Evolutionary conservation across 495 filamentous ascomycete species (phyloP).

Genomic region (Penicillium soppii): DNA sequence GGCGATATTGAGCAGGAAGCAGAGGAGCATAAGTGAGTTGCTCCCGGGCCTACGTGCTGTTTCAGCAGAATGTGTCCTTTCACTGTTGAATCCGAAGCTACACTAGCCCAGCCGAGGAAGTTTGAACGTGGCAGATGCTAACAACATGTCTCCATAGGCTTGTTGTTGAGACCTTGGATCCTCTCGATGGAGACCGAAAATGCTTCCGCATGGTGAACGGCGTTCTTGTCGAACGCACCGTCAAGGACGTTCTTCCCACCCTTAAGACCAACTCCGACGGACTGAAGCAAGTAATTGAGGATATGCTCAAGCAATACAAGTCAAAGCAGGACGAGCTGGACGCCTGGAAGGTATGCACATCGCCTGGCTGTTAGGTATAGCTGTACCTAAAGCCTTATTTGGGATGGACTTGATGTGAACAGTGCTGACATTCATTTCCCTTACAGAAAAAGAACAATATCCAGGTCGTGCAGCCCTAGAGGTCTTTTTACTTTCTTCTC

Average conservation of each 20-base stretch:
- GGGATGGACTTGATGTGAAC: neutral
- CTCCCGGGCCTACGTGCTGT: neutral
- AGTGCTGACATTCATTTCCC: slow-evolving; percentile 5
- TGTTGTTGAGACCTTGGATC: slow-evolving; percentile 89
- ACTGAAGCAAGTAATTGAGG: slow-evolving; percentile 92
- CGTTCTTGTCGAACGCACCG: slow-evolving; percentile 89
- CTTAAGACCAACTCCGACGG: slow-evolving; percentile 94
- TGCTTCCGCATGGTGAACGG: slow-evolving; percentile 99
- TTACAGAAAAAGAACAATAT: slow-evolving; percentile 97
- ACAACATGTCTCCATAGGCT: slow-evolving; percentile 57
- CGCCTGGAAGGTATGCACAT: slow-evolving; percentile 87
- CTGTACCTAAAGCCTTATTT: neutral
- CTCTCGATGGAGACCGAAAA: slow-evolving; percentile 82
- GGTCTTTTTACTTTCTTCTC: slow-evolving; percentile 6
- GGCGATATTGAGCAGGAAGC: slow-evolving; percentile 95
- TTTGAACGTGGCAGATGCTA: slow-evolving; percentile 1
- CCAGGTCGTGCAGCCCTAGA: slow-evolving; percentile 83
- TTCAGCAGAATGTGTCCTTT: neutral
- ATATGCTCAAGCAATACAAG: slow-evolving; percentile 96
- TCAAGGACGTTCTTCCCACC: slow-evolving; percentile 85
- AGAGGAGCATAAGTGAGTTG: slow-evolving; percentile 92
- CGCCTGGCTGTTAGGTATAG: neutral
- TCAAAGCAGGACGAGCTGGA: slow-evolving; percentile 92
- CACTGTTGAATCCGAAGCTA: neutral
- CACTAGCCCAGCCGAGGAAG: neutral